phyloP scores from a whole-genome alignment of 768 basidiomycete species.

The button mushroom (Agaricus bisporus) region DNA sequence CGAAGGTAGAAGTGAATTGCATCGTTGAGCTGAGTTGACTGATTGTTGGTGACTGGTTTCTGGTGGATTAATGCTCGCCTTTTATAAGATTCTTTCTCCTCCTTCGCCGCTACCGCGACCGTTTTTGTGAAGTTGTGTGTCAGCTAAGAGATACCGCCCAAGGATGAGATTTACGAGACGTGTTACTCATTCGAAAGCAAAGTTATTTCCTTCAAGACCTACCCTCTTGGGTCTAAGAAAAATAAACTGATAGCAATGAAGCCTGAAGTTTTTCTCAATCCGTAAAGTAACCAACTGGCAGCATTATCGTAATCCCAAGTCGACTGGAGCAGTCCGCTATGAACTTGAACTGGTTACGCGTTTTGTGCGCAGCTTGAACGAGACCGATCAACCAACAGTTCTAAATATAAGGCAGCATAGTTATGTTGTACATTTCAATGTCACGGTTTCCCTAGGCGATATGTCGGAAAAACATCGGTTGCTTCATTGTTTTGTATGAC shows the following conservation, averaged over 20 bases:
- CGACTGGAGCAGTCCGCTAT: too few species aligned
- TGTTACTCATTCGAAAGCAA: background rate
- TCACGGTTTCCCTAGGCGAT: background rate
- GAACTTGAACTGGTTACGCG: too few species aligned
- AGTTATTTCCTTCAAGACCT: background rate
- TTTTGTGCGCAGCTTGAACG: too few species aligned
- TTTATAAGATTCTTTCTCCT: background rate
- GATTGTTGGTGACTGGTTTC: background rate
- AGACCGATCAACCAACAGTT: background rate
- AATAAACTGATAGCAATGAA: background rate
- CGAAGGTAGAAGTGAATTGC: conserved; percentile 3
- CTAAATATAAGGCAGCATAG: background rate
- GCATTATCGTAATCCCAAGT: too few species aligned
- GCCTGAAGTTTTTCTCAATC: background rate
- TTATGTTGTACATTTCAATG: background rate
- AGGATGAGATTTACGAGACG: background rate
- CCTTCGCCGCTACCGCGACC: background rate
- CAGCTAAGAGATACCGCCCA: background rate
- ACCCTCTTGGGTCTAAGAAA: background rate
- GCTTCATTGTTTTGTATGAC: background rate
- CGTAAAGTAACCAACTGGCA: background rate
- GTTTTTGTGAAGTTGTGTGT: background rate
- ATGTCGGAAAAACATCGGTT: background rate
- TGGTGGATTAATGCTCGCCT: too few species aligned
- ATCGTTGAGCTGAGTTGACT: background rate